phyloP scores from a whole-genome alignment of 2,329 filamentous ascomycete species.

The Neopestalotiopsis rosae region DNA sequence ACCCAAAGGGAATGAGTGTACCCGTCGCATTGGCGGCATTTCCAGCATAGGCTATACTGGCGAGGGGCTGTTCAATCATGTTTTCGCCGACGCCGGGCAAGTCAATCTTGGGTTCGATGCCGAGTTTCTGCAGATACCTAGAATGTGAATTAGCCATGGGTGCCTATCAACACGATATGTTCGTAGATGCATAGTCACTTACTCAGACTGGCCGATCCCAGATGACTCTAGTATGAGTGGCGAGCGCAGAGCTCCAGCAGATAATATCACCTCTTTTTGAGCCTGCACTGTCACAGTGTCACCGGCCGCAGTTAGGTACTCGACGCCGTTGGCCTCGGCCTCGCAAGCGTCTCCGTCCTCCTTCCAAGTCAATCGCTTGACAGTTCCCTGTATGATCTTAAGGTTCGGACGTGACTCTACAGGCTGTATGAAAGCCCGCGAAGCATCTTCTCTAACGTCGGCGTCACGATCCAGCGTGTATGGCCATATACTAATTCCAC shows the following conservation, averaged over 20 bases:
- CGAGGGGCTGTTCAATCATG: slow-evolving; percentile 54
- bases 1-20: slow-evolving; percentile 33
- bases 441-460: slow-evolving; percentile 46
- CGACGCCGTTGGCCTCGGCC: slow-evolving; percentile 38
- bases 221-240: slow-evolving; percentile 59
- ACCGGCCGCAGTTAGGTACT: slow-evolving; percentile 43
- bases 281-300: slow-evolving; percentile 40
- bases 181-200: slow-evolving; percentile 7
- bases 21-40: slow-evolving; percentile 25
- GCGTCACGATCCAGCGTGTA: slow-evolving; percentile 43
- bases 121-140: slow-evolving; percentile 44
- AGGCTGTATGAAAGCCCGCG: slow-evolving; percentile 47
- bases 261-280: slow-evolving; percentile 51
- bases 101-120: slow-evolving; percentile 49
- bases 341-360: slow-evolving; percentile 18
- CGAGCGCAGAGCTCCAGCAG: slow-evolving; percentile 54
- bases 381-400: slow-evolving; percentile 43
- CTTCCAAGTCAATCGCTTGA: slow-evolving; percentile 36
- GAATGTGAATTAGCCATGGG: slow-evolving; percentile 16
- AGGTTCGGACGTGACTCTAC: slow-evolving; percentile 44
- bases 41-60: slow-evolving; percentile 30
- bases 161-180: not conserved
- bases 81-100: slow-evolving; percentile 59
- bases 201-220: slow-evolving; percentile 51
- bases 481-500: slow-evolving; percentile 44